Conservation (phyloP, 2,329 filamentous ascomycete species). For the Coccinonectria pachysandricola region DNA sequence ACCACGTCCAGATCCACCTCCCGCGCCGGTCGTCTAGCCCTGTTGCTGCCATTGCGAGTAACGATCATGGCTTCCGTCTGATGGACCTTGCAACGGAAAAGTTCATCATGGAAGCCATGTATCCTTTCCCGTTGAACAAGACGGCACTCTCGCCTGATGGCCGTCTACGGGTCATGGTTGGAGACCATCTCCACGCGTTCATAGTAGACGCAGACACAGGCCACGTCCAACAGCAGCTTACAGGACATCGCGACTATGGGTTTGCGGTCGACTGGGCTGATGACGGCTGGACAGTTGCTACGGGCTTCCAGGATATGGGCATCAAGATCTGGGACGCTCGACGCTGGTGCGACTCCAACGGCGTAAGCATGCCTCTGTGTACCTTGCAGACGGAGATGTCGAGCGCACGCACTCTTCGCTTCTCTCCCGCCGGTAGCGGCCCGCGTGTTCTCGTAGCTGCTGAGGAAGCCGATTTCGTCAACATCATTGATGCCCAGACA, state of each 20-base stretch:
- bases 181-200: slow-evolving; percentile 54
- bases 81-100: slow-evolving; percentile 49
- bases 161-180: slow-evolving; percentile 61
- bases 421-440: slow-evolving; percentile 61
- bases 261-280: slow-evolving; percentile 75
- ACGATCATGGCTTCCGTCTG: slow-evolving; percentile 48
- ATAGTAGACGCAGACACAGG: slow-evolving; percentile 62
- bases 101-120: slow-evolving; percentile 43
- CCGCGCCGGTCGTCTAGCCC: slow-evolving; percentile 42
- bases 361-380: slow-evolving; percentile 35
- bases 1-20: slow-evolving; percentile 50
- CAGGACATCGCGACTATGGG: slow-evolving; percentile 58
- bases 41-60: slow-evolving; percentile 50
- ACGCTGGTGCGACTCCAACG: slow-evolving; percentile 49
- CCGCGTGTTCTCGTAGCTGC: slow-evolving; percentile 58
- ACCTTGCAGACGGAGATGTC: slow-evolving; percentile 56
- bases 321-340: slow-evolving; percentile 70
- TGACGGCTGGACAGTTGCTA: slow-evolving; percentile 66
- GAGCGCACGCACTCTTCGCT: slow-evolving; percentile 57
- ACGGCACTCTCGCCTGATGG: slow-evolving; percentile 61
- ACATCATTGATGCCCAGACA: slow-evolving; percentile 56
- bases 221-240: slow-evolving; percentile 43
- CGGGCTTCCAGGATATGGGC: slow-evolving; percentile 64
- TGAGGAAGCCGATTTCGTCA: slow-evolving; percentile 66
- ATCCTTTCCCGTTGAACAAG: slow-evolving; percentile 59